Conservation (phyloP, 169 alveolate species). For the Cyclospora cayetanensis region DNA sequence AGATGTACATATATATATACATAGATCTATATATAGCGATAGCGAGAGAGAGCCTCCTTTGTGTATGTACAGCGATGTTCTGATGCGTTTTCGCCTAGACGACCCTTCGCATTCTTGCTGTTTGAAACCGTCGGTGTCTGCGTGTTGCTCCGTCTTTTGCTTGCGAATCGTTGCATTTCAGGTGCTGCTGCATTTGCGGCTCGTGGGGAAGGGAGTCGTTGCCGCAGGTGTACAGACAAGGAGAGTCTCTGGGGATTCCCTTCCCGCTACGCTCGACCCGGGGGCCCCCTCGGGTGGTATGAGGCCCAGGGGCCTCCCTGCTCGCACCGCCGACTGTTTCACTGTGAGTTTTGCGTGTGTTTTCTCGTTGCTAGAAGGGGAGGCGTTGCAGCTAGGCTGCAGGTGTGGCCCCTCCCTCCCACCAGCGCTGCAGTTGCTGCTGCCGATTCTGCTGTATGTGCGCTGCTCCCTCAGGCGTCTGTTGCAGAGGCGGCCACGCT, state of each 20-base stretch:
- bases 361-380: neutral
- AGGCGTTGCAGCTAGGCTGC: neutral
- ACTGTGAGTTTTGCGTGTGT: too few species aligned
- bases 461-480: neutral
- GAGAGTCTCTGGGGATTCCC: neutral
- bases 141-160: neutral
- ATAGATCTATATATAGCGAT: neutral
- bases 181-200: neutral
- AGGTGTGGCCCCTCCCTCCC: neutral
- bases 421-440: neutral
- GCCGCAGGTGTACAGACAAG: neutral
- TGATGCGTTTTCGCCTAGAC: neutral
- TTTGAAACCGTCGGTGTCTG: neutral
- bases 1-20: neutral
- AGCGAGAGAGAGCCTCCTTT: neutral
- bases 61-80: neutral
- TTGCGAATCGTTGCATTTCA: too few species aligned
- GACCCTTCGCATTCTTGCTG: too few species aligned
- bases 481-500: slow-evolving; percentile 18
- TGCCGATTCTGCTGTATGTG: neutral
- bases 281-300: neutral
- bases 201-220: neutral
- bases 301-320: neutral
- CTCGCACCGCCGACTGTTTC: neutral
- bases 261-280: neutral